Conservation (phyloP, 148 eudicot genomes). For the Camellia sinensis region DNA sequence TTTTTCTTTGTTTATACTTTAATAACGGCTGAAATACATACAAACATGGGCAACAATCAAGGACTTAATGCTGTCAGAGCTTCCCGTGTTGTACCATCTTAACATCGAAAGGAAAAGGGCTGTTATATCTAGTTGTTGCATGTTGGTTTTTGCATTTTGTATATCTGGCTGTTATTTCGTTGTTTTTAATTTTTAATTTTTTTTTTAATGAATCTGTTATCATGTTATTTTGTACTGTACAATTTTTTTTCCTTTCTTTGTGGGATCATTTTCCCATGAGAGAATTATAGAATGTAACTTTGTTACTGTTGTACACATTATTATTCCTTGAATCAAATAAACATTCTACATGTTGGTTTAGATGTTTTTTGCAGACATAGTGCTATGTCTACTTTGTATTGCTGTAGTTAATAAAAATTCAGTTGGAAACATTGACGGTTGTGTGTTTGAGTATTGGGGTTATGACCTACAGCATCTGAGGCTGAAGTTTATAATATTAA, state of each 20-base stretch:
- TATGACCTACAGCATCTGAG: too few relatives aligned
- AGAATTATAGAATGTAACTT: neutral
- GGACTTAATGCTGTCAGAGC: neutral
- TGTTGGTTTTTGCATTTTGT: conserved; percentile 6
- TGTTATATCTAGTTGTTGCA: neutral
- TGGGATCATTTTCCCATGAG: too few relatives aligned
- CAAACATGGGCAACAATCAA: neutral
- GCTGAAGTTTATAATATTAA: too few relatives aligned
- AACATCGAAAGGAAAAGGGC: neutral
- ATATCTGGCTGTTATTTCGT: neutral
- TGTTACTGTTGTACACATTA: neutral
- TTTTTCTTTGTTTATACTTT: neutral
- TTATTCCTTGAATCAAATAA: neutral
- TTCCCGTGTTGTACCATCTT: neutral
- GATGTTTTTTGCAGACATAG: neutral
- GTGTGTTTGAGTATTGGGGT: too few relatives aligned
- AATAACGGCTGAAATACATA: neutral
- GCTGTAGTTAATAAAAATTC: neutral
- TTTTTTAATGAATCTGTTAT: too few relatives aligned
- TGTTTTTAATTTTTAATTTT: neutral
- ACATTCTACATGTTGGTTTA: neutral
- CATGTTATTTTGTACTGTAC: too few relatives aligned
- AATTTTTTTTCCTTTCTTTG: too few relatives aligned
- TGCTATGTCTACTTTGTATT: neutral
- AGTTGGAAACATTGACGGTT: too few relatives aligned